Percentiles rank a stretch among this genome's conserved stretches.
Conservation (phyloP, 129 eudicot genomes). For the Gnaphalium uliginosum region DNA sequence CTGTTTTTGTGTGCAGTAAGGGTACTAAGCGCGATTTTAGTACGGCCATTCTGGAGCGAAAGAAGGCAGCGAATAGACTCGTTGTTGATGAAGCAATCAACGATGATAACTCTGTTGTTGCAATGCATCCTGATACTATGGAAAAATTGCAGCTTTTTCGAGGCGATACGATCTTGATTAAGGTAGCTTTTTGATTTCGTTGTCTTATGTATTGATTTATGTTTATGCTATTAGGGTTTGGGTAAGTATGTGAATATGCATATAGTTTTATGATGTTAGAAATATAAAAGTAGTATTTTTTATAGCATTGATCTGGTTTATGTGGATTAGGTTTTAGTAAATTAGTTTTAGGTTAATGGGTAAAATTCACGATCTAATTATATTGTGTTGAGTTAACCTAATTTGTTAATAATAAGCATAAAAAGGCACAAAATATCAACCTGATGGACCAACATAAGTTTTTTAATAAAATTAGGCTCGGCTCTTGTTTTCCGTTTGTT, state of each 20-base stretch:
- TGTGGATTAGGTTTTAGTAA: neutral
- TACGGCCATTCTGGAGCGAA: conserved; percentile 88
- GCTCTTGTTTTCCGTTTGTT: too few relatives aligned
- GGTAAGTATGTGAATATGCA: neutral
- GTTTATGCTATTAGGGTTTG: neutral
- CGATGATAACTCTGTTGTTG: conserved; percentile 89
- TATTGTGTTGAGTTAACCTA: neutral
- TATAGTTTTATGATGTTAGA: neutral
- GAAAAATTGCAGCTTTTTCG: conserved; percentile 95
- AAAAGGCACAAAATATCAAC: neutral
- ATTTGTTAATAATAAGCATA: neutral
- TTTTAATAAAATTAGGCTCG: neutral
- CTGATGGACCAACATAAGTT: neutral
- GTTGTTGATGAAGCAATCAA: conserved; percentile 89
- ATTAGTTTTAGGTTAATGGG: neutral
- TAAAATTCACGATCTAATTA: neutral
- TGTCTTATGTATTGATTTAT: too few relatives aligned
- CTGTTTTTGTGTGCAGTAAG: conserved; percentile 51
- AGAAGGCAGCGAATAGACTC: conserved; percentile 89
- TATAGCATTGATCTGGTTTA: neutral
- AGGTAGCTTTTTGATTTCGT: conserved; percentile 39
- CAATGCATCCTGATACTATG: conserved; percentile 89
- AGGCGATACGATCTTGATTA: conserved; percentile 82
- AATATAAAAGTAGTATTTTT: neutral
- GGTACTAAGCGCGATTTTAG: conserved; percentile 84